These are phyloP conservation scores for Pugionium cornutum DNA, from an alignment of 345 rosid genomes.

Conservation along the genomic window DNA sequence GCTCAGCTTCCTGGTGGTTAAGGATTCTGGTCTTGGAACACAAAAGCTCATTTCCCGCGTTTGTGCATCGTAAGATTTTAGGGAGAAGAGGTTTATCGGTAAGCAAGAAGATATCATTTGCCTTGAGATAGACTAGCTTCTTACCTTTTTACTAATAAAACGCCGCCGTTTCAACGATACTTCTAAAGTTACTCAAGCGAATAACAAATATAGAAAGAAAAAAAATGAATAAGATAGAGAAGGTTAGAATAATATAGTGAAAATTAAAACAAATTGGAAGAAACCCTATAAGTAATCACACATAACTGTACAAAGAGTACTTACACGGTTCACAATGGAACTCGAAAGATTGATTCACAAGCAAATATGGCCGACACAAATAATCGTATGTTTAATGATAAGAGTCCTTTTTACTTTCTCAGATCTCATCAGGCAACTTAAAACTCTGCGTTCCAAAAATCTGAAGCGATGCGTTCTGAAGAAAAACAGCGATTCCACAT, in stretches of 20 bases:
- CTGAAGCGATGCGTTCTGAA: slow-evolving; percentile 61
- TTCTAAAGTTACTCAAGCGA: background rate
- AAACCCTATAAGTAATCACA: background rate
- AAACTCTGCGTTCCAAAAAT: slow-evolving; percentile 73
- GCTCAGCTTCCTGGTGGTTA: background rate
- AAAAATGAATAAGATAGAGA: slow-evolving; percentile 2
- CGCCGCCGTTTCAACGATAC: background rate
- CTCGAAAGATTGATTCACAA: slow-evolving; percentile 16
- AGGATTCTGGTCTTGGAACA: slow-evolving; percentile 8
- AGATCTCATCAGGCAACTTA: slow-evolving; percentile 57
- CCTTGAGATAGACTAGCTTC: background rate
- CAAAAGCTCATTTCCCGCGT: slow-evolving; percentile 35
- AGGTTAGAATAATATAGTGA: background rate
- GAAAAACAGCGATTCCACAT: slow-evolving; percentile 68
- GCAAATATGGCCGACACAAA: slow-evolving; percentile 13
- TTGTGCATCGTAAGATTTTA: slow-evolving; percentile 23
- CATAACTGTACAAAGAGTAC: slow-evolving; percentile 29
- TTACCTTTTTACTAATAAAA: background rate
- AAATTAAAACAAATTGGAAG: slow-evolving; percentile 10
- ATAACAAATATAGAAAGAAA: too few species aligned
- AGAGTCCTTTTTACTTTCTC: slow-evolving; percentile 16
- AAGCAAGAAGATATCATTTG: background rate
- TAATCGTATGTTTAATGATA: background rate
- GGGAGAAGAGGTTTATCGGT: background rate
- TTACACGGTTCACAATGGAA: background rate